phyloP scores from a whole-genome alignment of 441 rosid genomes.

The Mallotus japonicus region DNA sequence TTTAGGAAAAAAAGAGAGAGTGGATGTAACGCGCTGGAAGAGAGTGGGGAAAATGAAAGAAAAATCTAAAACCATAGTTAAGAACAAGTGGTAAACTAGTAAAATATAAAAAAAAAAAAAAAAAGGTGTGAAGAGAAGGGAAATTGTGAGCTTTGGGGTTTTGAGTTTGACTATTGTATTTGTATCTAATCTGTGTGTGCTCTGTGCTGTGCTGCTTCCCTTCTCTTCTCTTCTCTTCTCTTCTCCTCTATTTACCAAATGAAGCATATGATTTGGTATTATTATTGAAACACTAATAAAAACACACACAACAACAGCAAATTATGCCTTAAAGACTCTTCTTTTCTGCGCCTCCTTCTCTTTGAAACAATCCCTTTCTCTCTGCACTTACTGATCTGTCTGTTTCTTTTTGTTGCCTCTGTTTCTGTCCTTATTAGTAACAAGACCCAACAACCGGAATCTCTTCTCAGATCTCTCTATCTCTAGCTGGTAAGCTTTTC shows the following conservation, averaged over 20 bases:
- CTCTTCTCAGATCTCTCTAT: slow-evolving; percentile 29
- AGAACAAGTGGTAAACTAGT: not conserved
- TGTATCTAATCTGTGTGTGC: not conserved
- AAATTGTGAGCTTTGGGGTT: slow-evolving; percentile 7
- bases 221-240: not conserved
- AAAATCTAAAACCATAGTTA: slow-evolving; percentile 19
- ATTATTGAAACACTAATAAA: not conserved
- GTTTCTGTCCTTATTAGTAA: slow-evolving; percentile 6
- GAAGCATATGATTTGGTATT: not conserved
- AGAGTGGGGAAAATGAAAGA: slow-evolving; percentile 18
- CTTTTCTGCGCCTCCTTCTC: not conserved
- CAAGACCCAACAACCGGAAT: slow-evolving; percentile 5
- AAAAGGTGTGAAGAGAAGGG: not conserved
- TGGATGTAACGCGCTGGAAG: not conserved
- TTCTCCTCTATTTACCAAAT: not conserved
- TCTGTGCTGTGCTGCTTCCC: not conserved
- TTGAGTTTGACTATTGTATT: slow-evolving; percentile 23
- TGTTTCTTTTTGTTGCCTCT: slow-evolving; percentile 8
- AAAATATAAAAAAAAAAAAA: no score
- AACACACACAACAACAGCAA: not conserved
- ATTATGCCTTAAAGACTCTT: not conserved
- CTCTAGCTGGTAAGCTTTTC: slow-evolving; percentile 26
- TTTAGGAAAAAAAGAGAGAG: no score
- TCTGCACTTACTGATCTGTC: not conserved
- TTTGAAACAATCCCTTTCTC: not conserved